Percentiles rank a stretch among this genome's conserved stretches.
These are phyloP conservation scores for Dactylellina drechsleri DNA, from an alignment of 2,329 filamentous ascomycete species.

Conservation along the genomic window DNA sequence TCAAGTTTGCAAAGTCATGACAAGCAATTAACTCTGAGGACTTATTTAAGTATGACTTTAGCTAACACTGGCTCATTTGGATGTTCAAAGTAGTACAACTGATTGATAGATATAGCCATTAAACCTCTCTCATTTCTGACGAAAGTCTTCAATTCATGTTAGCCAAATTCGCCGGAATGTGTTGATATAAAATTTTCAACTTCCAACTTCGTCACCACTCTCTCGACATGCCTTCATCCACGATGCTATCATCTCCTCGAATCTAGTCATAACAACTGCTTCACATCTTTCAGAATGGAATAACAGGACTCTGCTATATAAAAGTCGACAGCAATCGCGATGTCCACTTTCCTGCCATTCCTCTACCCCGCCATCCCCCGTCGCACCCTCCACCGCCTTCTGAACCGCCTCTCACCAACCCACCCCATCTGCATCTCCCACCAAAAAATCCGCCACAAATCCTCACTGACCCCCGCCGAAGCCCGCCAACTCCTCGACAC, in stretches of 20 bases:
- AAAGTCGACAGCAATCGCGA: constrained; percentile 3
- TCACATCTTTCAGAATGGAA: background rate
- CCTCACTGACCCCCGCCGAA: constrained; percentile 45
- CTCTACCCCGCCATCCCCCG: constrained; percentile 50
- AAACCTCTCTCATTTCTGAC: too few relatives aligned
- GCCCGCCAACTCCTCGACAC: constrained; percentile 30
- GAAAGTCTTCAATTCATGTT: background rate
- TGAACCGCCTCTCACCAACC: background rate
- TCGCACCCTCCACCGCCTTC: constrained; percentile 40
- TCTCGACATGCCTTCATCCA: background rate
- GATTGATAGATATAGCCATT: too few relatives aligned
- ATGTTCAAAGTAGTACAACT: too few relatives aligned
- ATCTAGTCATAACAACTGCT: background rate
- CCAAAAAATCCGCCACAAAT: background rate
- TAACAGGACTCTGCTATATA: background rate
- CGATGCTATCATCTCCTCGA: background rate
- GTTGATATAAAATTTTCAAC: constrained; percentile 27
- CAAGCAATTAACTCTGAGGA: too few relatives aligned
- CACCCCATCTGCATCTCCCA: constrained; percentile 14
- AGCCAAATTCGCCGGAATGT: background rate
- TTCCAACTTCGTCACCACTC: background rate
- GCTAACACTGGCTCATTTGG: too few relatives aligned
- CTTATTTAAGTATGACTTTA: too few relatives aligned
- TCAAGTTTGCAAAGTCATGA: too few relatives aligned
- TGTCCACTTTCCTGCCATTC: constrained; percentile 38